phyloP scores from a whole-genome alignment of 169 alveolate genomes.

The Eimeria falciformis region DNA sequence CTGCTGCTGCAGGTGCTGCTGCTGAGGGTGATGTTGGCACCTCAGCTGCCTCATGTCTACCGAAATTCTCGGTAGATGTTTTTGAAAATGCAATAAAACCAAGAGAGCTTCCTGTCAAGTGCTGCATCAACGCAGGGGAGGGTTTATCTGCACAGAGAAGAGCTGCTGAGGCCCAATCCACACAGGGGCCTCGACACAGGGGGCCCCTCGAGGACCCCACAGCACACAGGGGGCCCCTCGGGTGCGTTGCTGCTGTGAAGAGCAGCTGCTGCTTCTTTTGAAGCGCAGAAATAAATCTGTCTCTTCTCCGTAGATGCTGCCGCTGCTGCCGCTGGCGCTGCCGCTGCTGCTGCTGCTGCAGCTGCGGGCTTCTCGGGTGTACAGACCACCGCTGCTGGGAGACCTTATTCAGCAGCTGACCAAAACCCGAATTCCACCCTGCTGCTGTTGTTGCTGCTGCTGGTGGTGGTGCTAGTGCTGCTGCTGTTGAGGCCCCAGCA shows the following conservation, averaged over 20 bases:
- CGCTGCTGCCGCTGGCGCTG: neutral
- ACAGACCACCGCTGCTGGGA: neutral
- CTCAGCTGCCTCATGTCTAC: neutral
- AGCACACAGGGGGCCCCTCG: neutral
- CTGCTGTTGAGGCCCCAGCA: neutral
- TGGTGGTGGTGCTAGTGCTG: neutral
- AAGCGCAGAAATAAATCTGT: neutral
- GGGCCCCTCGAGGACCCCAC: slow-evolving; percentile 13
- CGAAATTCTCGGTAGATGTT: too few relatives aligned
- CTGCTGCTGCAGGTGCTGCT: neutral
- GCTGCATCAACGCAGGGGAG: slow-evolving; percentile 51
- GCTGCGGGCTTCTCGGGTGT: neutral
- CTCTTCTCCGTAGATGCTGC: neutral
- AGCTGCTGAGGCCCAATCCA: too few relatives aligned
- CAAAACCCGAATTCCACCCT: neutral
- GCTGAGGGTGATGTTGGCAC: neutral
- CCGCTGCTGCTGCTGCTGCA: neutral
- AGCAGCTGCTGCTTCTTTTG: neutral
- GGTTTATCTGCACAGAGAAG: neutral
- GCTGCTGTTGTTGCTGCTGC: slow-evolving; percentile 21
- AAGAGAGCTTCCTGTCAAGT: neutral
- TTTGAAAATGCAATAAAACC: too few relatives aligned
- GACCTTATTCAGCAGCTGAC: slow-evolving; percentile 43
- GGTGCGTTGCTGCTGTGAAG: neutral
- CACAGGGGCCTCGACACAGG: neutral